Evolutionary conservation across 208 protist genomes (phyloP).

Genomic region (Balamuthia mandrillaris): DNA sequence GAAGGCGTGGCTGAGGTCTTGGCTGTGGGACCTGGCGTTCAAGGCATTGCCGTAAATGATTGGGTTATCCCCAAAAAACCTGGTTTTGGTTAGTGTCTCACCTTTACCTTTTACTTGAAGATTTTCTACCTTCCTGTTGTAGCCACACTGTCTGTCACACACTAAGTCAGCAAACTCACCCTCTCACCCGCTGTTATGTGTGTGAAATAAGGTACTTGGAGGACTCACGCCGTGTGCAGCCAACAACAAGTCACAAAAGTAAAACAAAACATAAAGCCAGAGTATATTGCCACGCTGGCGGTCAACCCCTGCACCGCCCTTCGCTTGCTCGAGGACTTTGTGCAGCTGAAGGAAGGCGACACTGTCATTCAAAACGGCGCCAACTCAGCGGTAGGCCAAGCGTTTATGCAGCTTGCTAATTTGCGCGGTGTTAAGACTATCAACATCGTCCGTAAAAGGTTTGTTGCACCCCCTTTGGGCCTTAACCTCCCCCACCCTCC

Average conservation of each 20-base stretch:
- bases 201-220: conserved; percentile 52
- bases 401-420: conserved; percentile 72
- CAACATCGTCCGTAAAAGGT: conserved; percentile 68
- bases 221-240: conserved; percentile 45
- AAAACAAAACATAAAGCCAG: conserved; percentile 80
- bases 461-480: too few species aligned
- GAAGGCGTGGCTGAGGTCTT: conserved; percentile 93
- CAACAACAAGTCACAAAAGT: conserved; percentile 45
- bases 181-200: too few species aligned
- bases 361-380: conserved; percentile 76
- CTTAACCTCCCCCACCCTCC: too few species aligned
- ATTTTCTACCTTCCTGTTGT: too few species aligned
- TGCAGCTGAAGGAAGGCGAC: conserved; percentile 82
- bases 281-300: conserved; percentile 86
- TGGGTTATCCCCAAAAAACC: conserved; percentile 88
- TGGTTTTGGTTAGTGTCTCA: conserved; percentile 52
- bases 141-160: too few species aligned
- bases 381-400: conserved; percentile 69
- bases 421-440: conserved; percentile 67
- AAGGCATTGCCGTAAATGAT: conserved; percentile 77
- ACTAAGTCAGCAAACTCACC: too few species aligned
- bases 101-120: not conserved
- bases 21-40: conserved; percentile 80
- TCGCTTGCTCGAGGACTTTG: conserved; percentile 90
- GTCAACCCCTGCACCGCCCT: conserved; percentile 92